Conservation (phyloP, 768 basidiomycete genomes). For the Kwoniella dendrophila region DNA sequence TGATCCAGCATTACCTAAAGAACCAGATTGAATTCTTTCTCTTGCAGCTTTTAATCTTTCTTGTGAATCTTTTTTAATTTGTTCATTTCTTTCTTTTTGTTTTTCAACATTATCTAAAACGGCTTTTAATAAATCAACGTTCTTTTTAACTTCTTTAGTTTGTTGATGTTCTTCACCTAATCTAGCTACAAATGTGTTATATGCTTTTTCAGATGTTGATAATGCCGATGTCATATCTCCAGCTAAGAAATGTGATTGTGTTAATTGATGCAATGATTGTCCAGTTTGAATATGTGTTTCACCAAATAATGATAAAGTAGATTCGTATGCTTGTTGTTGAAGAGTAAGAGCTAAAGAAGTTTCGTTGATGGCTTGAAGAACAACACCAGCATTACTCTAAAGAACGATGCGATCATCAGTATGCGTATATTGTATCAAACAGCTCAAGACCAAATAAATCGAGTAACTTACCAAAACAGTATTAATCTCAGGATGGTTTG, state of each 20-base stretch:
- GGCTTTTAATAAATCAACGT: constrained; percentile 52
- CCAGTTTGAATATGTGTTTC: constrained; percentile 53
- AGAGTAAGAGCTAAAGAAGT: constrained; percentile 52
- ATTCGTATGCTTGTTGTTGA: constrained; percentile 45
- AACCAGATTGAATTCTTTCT: constrained; percentile 36
- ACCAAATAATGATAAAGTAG: constrained; percentile 54
- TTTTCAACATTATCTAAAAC: constrained; percentile 52
- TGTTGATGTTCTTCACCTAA: constrained; percentile 55
- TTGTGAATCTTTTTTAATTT: constrained; percentile 44
- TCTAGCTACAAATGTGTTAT: constrained; percentile 51
- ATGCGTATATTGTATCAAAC: background rate
- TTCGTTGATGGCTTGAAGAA: constrained; percentile 50
- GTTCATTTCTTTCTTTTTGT: constrained; percentile 41
- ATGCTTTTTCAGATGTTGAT: constrained; percentile 44
- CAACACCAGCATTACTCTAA: constrained; percentile 55
- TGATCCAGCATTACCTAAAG: constrained; percentile 8
- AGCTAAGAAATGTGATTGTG: constrained; percentile 56
- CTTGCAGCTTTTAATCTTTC: constrained; percentile 39
- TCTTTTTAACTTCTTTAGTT: constrained; percentile 55
- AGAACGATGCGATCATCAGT: background rate
- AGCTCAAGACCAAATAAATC: background rate
- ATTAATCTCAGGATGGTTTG: constrained; percentile 56
- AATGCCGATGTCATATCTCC: constrained; percentile 54
- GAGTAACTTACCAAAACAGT: constrained; percentile 54
- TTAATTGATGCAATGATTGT: constrained; percentile 55